phyloP scores from a whole-genome alignment of 1,139 yeast species.

The Scheffersomyces parashehatae region DNA sequence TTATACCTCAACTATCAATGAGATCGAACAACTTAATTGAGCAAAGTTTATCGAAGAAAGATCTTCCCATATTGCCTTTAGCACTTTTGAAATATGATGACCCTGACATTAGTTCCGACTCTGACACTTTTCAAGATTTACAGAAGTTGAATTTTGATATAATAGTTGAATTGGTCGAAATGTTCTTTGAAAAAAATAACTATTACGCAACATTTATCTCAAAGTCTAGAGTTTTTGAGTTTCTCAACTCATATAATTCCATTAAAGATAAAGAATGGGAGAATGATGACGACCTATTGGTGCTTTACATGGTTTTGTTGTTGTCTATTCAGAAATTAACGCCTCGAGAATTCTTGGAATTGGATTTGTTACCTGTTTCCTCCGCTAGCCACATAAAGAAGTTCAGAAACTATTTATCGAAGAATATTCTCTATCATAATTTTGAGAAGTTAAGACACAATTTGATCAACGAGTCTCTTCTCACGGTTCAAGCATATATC shows the following conservation, averaged over 20 bases:
- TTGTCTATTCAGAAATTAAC: conserved; percentile 41
- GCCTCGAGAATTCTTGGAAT: conserved; percentile 34
- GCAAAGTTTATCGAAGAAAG: conserved; percentile 31
- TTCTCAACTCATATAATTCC: conserved; percentile 28
- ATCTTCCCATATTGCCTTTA: conserved; percentile 22
- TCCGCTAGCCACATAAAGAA: conserved; percentile 25
- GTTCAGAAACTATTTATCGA: conserved; percentile 29
- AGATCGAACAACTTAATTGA: conserved; percentile 18
- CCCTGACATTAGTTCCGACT: conserved; percentile 22
- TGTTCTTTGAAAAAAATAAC: conserved; percentile 31
- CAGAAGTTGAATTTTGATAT: conserved; percentile 24
- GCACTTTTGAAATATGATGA: conserved; percentile 23
- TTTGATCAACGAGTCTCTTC: conserved; percentile 45
- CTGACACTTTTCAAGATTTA: conserved; percentile 20
- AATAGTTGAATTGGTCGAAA: conserved; percentile 29
- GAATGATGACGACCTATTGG: conserved; percentile 49
- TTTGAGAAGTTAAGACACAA: conserved; percentile 49
- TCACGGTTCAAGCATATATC: conserved; percentile 50
- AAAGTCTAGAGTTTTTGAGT: conserved; percentile 24
- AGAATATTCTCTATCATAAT: conserved; percentile 30
- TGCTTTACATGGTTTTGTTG: conserved; percentile 46
- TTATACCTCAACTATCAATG: background rate
- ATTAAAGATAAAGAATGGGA: conserved; percentile 46
- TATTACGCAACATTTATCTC: conserved; percentile 37
- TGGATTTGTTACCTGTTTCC: conserved; percentile 19